phyloP scores from a whole-genome alignment of 805 yeast genomes.

The Yamadazyma insecticola region DNA sequence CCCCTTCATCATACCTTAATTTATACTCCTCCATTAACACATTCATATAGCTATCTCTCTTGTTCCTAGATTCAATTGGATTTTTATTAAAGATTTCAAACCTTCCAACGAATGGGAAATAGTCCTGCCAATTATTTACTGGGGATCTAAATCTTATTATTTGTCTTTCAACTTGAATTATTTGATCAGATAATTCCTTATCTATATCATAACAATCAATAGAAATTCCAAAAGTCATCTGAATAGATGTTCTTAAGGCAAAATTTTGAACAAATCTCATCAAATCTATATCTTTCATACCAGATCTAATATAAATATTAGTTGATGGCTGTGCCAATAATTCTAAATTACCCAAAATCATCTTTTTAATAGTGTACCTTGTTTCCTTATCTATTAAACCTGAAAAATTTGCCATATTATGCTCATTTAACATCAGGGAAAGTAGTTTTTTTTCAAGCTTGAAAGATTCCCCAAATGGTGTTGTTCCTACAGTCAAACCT shows the following conservation, averaged over 20 bases:
- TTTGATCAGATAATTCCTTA: slow-evolving; percentile 41
- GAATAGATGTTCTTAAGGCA: slow-evolving; percentile 47
- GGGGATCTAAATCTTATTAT: slow-evolving; percentile 58
- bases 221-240: slow-evolving; percentile 48
- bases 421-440: slow-evolving; percentile 39
- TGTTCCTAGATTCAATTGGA: slow-evolving; percentile 22
- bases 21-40: too few relatives aligned
- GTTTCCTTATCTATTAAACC: slow-evolving; percentile 37
- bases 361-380: slow-evolving; percentile 15
- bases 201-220: slow-evolving; percentile 40
- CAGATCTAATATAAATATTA: slow-evolving; percentile 6
- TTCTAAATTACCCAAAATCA: slow-evolving; percentile 9
- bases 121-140: slow-evolving; percentile 51
- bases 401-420: slow-evolving; percentile 25
- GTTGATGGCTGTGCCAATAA: slow-evolving; percentile 17
- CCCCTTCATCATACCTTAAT: slow-evolving; percentile 15
- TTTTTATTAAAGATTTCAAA: slow-evolving; percentile 20
- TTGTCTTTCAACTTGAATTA: slow-evolving; percentile 50
- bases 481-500: slow-evolving; percentile 62
- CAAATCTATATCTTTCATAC: slow-evolving; percentile 32
- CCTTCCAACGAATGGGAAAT: slow-evolving; percentile 42
- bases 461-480: slow-evolving; percentile 51
- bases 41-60: slow-evolving; percentile 49
- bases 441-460: slow-evolving; percentile 45
- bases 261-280: slow-evolving; percentile 44